phyloP scores from a whole-genome alignment of 768 basidiomycete genomes.

The Phaffia australis region DNA sequence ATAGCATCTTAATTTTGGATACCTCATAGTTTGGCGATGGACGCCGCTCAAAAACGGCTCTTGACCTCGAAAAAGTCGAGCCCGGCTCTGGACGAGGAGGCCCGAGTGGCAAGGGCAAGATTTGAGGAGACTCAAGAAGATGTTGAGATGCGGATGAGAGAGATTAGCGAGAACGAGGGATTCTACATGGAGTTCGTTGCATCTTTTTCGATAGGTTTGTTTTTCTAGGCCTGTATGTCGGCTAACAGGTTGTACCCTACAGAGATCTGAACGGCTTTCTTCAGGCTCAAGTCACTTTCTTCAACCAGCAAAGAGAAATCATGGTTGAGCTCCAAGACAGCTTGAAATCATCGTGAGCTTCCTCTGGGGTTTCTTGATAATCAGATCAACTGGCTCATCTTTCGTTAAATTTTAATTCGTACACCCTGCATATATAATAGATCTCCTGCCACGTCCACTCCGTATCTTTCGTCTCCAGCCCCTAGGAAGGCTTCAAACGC shows the following conservation, averaged over 20 bases:
- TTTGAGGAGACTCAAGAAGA: constrained; percentile 83
- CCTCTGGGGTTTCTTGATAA: not conserved
- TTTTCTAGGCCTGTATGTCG: not conserved
- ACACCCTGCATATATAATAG: not conserved
- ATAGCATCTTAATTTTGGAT: constrained; percentile 5
- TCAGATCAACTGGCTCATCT: too few species aligned
- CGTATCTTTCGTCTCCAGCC: too few species aligned
- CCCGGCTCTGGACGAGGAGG: not conserved
- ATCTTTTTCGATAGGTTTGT: not conserved
- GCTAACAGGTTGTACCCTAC: not conserved
- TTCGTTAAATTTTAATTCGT: not conserved
- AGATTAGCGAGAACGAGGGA: constrained; percentile 68
- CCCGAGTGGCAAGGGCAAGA: constrained; percentile 15
- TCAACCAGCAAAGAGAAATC: constrained; percentile 60
- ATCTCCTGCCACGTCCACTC: not conserved
- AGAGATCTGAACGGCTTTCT: constrained; percentile 59
- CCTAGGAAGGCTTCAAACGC: too few species aligned
- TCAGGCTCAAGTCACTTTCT: constrained; percentile 62
- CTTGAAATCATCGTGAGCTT: constrained; percentile 45
- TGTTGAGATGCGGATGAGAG: constrained; percentile 64
- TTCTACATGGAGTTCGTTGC: constrained; percentile 46
- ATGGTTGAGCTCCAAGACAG: constrained; percentile 54
- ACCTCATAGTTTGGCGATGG: constrained; percentile 54
- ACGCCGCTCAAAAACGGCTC: constrained; percentile 59
- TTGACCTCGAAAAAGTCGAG: constrained; percentile 42